phyloP scores from a whole-genome alignment of 169 alveolate genomes.

The Plasmodium relictum region DNA sequence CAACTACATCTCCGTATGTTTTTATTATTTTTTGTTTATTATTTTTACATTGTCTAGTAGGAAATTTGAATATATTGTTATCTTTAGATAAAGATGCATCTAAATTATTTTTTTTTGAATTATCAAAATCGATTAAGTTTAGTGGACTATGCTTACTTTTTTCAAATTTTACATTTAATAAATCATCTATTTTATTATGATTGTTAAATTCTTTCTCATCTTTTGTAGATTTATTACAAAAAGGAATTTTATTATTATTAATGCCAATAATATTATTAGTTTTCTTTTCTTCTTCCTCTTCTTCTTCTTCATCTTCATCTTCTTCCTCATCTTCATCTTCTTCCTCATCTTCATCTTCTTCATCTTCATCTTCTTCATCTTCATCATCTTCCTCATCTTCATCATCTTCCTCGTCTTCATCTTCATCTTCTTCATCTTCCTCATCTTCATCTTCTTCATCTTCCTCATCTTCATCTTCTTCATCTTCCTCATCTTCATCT shows the following conservation, averaged over 20 bases:
- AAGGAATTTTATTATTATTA: neutral
- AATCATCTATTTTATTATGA: neutral
- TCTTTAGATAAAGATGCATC: neutral
- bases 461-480: neutral
- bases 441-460: neutral
- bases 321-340: neutral
- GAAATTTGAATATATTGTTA: neutral
- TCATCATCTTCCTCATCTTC: neutral
- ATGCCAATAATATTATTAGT: neutral
- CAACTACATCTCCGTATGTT: neutral
- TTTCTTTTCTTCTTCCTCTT: neutral
- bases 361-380: conserved; percentile 1
- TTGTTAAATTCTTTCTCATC: neutral
- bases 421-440: neutral
- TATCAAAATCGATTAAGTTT: neutral
- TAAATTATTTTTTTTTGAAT: neutral
- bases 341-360: neutral
- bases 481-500: neutral
- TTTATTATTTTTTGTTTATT: neutral
- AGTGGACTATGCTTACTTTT: neutral
- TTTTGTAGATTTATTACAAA: neutral
- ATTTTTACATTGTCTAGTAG: neutral
- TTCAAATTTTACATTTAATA: neutral
- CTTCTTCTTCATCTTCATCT: neutral
- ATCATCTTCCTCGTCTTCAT: neutral